Base-by-base conservation (phyloP, 768 basidiomycete genomes). In the Inosperma sp. region DNA sequence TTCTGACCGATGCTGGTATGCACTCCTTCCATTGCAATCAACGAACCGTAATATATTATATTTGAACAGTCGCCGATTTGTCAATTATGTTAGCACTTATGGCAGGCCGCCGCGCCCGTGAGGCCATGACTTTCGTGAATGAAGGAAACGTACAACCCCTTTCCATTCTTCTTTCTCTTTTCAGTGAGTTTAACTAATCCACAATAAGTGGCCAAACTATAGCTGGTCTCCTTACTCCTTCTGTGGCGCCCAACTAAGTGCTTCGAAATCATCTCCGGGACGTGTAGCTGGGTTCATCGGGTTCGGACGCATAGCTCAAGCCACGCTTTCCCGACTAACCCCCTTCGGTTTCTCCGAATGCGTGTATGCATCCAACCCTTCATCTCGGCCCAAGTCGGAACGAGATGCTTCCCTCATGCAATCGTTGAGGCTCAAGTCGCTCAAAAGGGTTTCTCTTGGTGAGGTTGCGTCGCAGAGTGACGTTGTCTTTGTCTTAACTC, bases 301-400 rank as follows among this genome's bases (percentile, higher is more conserved):
- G 10, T 97, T 98, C 59, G 95, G 95, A 5, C 82, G 95, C 21
- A 98, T 98, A 58, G 83, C 93, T 0, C 90, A 93, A 59, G 86
- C 86, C 17, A 88, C 86, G 0, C 78, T 95, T 34, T 67, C 77
- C 2, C 83, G 95, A 3, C 78, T 97, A 30, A 69, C 88, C 8
- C 82, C 88, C 1, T 97, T 97, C 63, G 92, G 87, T 21, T 75
- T 91, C 60, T 86, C 81, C 0, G 72, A 80, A 57, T 84, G 82
- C 56, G 56, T 94, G 35, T 95, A 93, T 68, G 65, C 76, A 4
- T 73, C 76, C 7, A 82, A 77, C 54, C 80, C 86, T 0, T 64
- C 73, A 8, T 81, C 82, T 1, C 49, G 68, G 16, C 67, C 75
- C 17, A 73, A 72, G 23, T 69, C 74, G 14, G 72, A 78, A 48